Base-by-base conservation (phyloP, 345 rosid genomes). In the Abelmoschus esculentus region DNA sequence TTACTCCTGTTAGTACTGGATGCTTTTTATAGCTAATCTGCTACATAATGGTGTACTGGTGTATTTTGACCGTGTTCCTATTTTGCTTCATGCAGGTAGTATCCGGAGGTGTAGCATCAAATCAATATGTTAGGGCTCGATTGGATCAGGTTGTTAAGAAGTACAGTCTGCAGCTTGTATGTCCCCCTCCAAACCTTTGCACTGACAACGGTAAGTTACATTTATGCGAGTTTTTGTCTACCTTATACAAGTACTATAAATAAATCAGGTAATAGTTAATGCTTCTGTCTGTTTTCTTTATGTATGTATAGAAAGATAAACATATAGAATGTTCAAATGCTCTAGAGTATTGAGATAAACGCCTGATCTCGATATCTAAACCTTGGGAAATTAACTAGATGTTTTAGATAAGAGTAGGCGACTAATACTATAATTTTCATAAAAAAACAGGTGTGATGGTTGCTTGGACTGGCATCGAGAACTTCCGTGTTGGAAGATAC, bases 381-480 rank as follows among this genome's bases (percentile, higher is more conserved):
- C 72, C 69, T 3, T 34, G 31, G 52, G 67, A 56, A 13, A 7
- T 61, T 31, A 11, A 44, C 26, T 61, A 11, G 50, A 29, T 40
- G 14, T 53, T 29, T 66, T 32, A 22, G 49, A 57, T 26, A 47
- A 52, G 52, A 40, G 50, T 29, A 34, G 32, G 26, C n/a, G 2
- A 52, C 31, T 54, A 38, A 34, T 19, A 47, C 15, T 15, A 28
- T 59, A 44, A 60, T 76, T 76, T 72, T 72, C 70, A 61, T 72
- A 57, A 80, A 60, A 60, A 17, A 22, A 1, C 63, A 93, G 98
- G 98, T 58, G 97, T 86, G 66, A 93, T 93, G 98, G 83, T 93
- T 73, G 98, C 98, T 72, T 93, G 98, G 98, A 91, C 98, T 57
- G 98, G 98, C 63, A 87, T 93, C 1, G 98, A 93, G 83, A 91